Evolutionary conservation across 257 asterid genomes (phyloP).

Genomic region (Avicennia marina): DNA sequence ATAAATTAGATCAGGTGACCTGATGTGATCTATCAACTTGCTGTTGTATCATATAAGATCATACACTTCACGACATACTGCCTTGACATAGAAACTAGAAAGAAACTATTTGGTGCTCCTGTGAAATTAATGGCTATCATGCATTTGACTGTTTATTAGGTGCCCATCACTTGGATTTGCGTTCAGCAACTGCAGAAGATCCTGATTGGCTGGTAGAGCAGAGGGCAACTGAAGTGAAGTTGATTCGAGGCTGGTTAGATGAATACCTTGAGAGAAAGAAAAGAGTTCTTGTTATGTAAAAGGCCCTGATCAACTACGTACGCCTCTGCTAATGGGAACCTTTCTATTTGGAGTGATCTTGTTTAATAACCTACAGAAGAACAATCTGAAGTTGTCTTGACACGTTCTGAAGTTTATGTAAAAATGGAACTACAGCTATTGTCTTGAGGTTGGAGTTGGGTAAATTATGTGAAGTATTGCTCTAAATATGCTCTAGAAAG

Average conservation of each 20-base stretch:
- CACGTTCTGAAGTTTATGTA: too few species aligned
- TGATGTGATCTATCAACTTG: not conserved
- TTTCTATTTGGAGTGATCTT: too few species aligned
- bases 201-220: conserved; percentile 88
- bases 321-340: too few species aligned
- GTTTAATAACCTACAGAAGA: too few species aligned
- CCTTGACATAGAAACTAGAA: too few species aligned
- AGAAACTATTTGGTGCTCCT: not conserved
- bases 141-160: conserved; percentile 34
- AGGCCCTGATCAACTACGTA: not conserved
- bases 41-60: not conserved
- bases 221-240: conserved; percentile 52
- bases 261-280: conserved; percentile 37
- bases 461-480: too few species aligned
- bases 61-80: too few species aligned
- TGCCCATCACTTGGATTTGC: conserved; percentile 92
- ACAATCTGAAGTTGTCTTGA: too few species aligned
- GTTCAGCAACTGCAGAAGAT: conserved; percentile 63
- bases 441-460: too few species aligned
- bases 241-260: conserved; percentile 66
- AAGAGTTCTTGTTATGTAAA: conserved; percentile 32
- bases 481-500: too few species aligned
- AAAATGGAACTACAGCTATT: too few species aligned
- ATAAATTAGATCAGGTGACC: not conserved
- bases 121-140: not conserved